Conservation (phyloP, 371 early-diverging fungal species). For the Coemansia sp. region DNA sequence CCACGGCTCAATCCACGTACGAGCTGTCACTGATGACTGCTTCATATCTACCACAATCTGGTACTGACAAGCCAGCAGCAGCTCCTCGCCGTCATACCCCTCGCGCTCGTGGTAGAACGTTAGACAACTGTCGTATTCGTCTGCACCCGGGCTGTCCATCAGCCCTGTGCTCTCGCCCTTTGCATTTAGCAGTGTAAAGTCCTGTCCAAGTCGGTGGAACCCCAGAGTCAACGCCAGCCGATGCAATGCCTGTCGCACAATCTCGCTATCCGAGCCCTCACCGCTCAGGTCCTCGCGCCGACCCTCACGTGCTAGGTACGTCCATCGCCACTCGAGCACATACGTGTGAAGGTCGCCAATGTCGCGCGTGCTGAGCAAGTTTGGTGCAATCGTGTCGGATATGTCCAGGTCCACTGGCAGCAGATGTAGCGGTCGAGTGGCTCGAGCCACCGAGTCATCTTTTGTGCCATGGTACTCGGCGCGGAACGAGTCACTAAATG, state of each 20-base stretch:
- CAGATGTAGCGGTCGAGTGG: constrained; percentile 45
- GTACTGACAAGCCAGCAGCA: constrained; percentile 50
- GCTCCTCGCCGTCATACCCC: constrained; percentile 45
- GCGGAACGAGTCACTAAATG: constrained; percentile 31
- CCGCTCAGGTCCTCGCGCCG: constrained; percentile 38
- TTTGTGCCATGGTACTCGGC: constrained; percentile 23
- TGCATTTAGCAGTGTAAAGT: constrained; percentile 46
- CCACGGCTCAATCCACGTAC: constrained; percentile 52
- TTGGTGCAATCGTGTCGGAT: constrained; percentile 3
- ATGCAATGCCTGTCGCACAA: constrained; percentile 46
- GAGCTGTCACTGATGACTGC: constrained; percentile 50
- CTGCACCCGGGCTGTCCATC: constrained; percentile 23
- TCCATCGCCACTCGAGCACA: constrained; percentile 50
- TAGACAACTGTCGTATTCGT: constrained; percentile 42
- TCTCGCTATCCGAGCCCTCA: constrained; percentile 44
- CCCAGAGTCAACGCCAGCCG: constrained; percentile 42
- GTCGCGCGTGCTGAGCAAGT: constrained; percentile 42
- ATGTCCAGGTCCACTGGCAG: constrained; percentile 39
- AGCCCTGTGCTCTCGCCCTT: constrained; percentile 47
- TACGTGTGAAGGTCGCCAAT: constrained; percentile 47
- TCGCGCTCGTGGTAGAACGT: constrained; percentile 52
- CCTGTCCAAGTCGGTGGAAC: constrained; percentile 34
- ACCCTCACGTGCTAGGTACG: constrained; percentile 48
- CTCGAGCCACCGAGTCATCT: constrained; percentile 34
- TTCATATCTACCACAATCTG: constrained; percentile 50